Evolutionary conservation across 148 eudicot genomes (phyloP).

Genomic region (Rhododendron simsii): DNA sequence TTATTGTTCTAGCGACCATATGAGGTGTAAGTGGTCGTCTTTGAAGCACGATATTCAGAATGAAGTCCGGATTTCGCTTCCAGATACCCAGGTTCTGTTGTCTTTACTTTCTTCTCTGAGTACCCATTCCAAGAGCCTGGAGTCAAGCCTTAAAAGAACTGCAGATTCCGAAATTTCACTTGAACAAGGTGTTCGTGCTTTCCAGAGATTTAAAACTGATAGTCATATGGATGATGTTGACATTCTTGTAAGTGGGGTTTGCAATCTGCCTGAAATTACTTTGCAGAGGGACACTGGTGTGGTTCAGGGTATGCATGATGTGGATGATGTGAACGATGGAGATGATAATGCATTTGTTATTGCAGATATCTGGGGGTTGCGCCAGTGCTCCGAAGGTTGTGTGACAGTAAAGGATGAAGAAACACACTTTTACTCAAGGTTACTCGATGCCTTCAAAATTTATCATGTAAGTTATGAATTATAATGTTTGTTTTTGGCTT

Average conservation of each 20-base stretch:
- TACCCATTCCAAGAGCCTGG: slow-evolving; percentile 37
- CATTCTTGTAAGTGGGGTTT: slow-evolving; percentile 74
- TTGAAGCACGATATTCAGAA: slow-evolving; percentile 68
- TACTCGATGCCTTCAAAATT: slow-evolving; percentile 64
- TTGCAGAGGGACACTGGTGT: slow-evolving; percentile 26
- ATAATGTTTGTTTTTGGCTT: background rate
- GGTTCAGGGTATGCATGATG: slow-evolving; percentile 13
- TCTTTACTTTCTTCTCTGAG: slow-evolving; percentile 58
- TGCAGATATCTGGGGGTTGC: slow-evolving; percentile 60
- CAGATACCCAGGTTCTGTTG: slow-evolving; percentile 87
- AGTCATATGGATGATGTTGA: slow-evolving; percentile 43
- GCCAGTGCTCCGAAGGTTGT: slow-evolving; percentile 19
- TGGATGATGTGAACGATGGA: slow-evolving; percentile 21
- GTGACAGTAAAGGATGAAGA: slow-evolving; percentile 37
- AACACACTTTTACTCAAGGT: slow-evolving; percentile 56
- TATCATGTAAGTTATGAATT: slow-evolving; percentile 61
- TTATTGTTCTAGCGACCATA: slow-evolving; percentile 11
- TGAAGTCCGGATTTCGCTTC: slow-evolving; percentile 65
- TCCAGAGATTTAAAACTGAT: slow-evolving; percentile 47
- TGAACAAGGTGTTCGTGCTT: slow-evolving; percentile 15
- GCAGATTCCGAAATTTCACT: slow-evolving; percentile 32
- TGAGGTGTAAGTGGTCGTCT: slow-evolving; percentile 32
- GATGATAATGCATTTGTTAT: slow-evolving; percentile 24
- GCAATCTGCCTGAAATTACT: slow-evolving; percentile 22
- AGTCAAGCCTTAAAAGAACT: slow-evolving; percentile 40